Base-by-base conservation (phyloP, 2,329 filamentous ascomycete species). In the Phialophora expanda region DNA sequence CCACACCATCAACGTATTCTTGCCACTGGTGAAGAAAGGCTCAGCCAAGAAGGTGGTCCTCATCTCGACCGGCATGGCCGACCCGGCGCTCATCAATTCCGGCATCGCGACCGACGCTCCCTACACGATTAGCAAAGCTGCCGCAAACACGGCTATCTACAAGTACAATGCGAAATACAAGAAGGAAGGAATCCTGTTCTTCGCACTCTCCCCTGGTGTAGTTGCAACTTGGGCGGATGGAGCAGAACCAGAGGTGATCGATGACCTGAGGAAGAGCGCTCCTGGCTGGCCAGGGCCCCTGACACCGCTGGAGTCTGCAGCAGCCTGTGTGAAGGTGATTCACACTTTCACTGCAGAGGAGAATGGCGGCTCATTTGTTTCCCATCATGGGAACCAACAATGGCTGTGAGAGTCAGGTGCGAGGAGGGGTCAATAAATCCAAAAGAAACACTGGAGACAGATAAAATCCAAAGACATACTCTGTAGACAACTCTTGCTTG, bases 111-210 rank as follows among this genome's bases (percentile, higher is more conserved):
- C 74, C 1, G 67, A 70, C 0, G 66, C 76, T 0, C 72, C 80
- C 0, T 88, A 88, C 68, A 68, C 81, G 0, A 77, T 79, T 24
- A 82, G 77, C 73, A 86, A 87, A 72, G 84, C 80, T 0, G 86
- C 82, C 0, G 20, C 84, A 50, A 88, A 88, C 69, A 74, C 82
- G 17, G 76, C 80, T 1, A 75, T 85, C 1, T 82, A 82, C 67
- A 88, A 88, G 74, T 87, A 80, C 72, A 80, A 77, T 62, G 81
- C 80, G 0, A 75, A 83, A 68, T 84, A 84, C 66, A 77, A 76
- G 55, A 76, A 80, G 34, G 76, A 86, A 0, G 84, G 83, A 0
- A 77, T 88, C 0, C 71, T 86, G 0, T 84, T 87, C 73, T 66
- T 88, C 65, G 76, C 75, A 8, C 73, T 88, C 9, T 81, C 78